phyloP scores from a whole-genome alignment of 495 filamentous ascomycete species.

The Penicillium cataractarum region DNA sequence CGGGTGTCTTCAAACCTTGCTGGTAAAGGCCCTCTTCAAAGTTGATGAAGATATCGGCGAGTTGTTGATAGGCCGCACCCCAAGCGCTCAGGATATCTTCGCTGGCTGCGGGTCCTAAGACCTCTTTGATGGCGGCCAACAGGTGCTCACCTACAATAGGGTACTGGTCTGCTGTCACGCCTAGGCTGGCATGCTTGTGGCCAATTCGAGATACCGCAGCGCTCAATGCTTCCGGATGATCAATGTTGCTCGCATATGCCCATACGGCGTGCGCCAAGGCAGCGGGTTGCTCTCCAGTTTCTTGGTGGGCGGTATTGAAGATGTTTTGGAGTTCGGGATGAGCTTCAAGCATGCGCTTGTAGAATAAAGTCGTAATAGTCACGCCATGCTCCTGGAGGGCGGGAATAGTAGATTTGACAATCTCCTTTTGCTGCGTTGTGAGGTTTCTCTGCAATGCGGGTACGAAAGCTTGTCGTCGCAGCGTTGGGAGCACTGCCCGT shows the following conservation, averaged over 20 bases:
- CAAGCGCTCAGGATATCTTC: conserved; percentile 61
- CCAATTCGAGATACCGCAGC: conserved; percentile 65
- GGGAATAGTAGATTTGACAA: conserved; percentile 37
- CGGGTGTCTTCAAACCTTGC: conserved; percentile 32
- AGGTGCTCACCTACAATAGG: conserved; percentile 63
- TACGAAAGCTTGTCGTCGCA: not conserved
- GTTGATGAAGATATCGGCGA: conserved; percentile 65
- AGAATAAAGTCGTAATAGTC: conserved; percentile 63
- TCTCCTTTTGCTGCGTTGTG: conserved; percentile 27
- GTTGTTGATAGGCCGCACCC: conserved; percentile 62
- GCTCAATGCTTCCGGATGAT: conserved; percentile 59
- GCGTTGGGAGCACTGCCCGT: conserved; percentile 2
- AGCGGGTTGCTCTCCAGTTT: conserved; percentile 58
- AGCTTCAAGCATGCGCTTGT: conserved; percentile 57
- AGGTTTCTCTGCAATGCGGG: conserved; percentile 5
- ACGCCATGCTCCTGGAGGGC: conserved; percentile 63
- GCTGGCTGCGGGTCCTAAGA: conserved; percentile 62
- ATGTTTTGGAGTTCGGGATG: conserved; percentile 61
- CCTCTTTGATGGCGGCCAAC: conserved; percentile 60
- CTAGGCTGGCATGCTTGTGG: conserved; percentile 68
- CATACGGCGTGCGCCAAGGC: conserved; percentile 65
- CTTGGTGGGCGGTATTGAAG: conserved; percentile 66
- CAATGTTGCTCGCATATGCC: conserved; percentile 66
- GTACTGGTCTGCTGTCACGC: conserved; percentile 63
- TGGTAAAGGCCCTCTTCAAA: conserved; percentile 59